Evolutionary conservation across 345 rosid species (phyloP).

Genomic region (Hevea brasiliensis): DNA sequence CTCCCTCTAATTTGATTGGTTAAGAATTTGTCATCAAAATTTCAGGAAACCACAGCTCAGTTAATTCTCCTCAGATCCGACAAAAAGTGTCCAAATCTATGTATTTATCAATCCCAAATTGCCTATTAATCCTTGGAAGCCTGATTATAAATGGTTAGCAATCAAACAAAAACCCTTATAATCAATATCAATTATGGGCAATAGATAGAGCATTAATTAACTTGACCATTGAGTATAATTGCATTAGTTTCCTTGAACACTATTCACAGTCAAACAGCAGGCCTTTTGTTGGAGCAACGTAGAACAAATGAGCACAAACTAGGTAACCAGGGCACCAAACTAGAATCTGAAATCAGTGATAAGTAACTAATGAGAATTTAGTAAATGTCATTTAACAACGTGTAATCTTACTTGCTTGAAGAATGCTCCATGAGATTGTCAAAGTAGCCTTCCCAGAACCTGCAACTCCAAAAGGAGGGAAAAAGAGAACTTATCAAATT

Average conservation of each 20-base stretch:
- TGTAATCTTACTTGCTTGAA: conserved; percentile 67
- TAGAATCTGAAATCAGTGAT: background rate
- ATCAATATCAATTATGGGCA: background rate
- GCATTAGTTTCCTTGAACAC: background rate
- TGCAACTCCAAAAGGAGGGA: conserved; percentile 34
- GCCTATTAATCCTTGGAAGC: background rate
- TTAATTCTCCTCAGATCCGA: background rate
- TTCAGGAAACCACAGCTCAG: background rate
- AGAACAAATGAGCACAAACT: background rate
- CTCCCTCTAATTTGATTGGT: background rate
- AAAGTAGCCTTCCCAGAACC: conserved; percentile 99
- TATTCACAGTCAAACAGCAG: conserved; percentile 1
- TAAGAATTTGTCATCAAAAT: background rate
- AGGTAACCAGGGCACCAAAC: background rate
- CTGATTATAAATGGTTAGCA: background rate
- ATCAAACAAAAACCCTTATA: background rate
- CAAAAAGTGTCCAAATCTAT: too few relatives aligned
- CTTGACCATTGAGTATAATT: background rate
- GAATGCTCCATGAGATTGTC: conserved; percentile 88
- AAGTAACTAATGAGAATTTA: conserved; percentile 12
- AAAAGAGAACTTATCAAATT: background rate
- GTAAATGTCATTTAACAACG: conserved; percentile 21
- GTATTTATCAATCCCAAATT: background rate
- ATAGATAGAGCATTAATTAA: background rate
- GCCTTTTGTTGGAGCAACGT: background rate